These are phyloP conservation scores for Colletotrichum sp. DNA, from an alignment of 2,329 filamentous ascomycete species.

Conservation along the genomic window DNA sequence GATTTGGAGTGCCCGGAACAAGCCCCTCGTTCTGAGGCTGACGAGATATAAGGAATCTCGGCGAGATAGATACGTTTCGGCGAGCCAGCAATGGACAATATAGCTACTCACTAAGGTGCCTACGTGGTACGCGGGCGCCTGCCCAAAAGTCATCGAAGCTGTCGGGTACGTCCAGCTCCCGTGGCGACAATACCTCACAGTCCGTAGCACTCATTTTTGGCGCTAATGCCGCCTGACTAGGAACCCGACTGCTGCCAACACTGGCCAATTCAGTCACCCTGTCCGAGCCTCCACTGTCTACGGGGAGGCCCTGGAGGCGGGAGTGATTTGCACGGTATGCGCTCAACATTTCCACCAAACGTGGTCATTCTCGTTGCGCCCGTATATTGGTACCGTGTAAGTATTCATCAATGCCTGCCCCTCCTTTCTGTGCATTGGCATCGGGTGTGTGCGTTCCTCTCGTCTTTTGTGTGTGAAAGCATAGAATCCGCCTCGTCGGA, in stretches of 20 bases:
- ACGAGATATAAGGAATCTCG: neutral
- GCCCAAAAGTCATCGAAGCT: neutral
- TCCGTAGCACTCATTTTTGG: neutral
- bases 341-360: neutral
- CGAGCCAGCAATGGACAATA: neutral
- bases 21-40: neutral
- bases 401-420: neutral
- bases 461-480: neutral
- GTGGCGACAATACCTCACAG: neutral
- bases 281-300: neutral
- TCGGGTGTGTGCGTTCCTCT: neutral
- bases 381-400: neutral
- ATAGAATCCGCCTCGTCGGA: neutral
- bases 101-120: neutral
- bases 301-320: neutral
- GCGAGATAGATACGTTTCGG: neutral
- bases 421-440: neutral
- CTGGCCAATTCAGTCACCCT: neutral
- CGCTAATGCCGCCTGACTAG: neutral
- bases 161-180: neutral
- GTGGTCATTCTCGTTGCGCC: neutral
- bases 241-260: neutral
- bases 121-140: neutral
- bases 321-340: neutral
- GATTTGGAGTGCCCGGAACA: neutral